A percentile compares a stretch with the other conserved stretches of the same genome.
Evolutionary conservation across 1,284 basidiomycete genomes (phyloP).

Genomic region (Takashimella tepidaria): DNA sequence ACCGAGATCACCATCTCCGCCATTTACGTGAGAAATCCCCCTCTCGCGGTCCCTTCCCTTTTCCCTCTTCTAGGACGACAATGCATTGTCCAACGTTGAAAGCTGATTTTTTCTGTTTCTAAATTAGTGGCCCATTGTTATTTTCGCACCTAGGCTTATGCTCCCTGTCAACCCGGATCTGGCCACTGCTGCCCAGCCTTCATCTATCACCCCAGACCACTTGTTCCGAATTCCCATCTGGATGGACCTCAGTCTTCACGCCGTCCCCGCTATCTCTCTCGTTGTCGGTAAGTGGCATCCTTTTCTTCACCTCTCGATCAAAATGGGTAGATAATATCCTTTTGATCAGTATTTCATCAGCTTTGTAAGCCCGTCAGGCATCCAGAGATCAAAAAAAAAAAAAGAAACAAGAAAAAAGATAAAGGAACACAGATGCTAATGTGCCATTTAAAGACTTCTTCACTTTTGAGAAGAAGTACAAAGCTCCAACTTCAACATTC

Average conservation of each 20-base stretch:
- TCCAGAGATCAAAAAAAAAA: no score
- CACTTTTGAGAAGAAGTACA: constrained; percentile 60
- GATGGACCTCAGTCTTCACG: constrained; percentile 61
- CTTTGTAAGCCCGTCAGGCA: no score
- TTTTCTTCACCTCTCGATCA: background rate
- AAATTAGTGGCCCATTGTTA: constrained; percentile 37
- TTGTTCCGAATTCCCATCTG: constrained; percentile 56
- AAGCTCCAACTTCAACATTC: constrained; percentile 48
- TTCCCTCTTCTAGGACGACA: no score
- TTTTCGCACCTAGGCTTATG: constrained; percentile 34
- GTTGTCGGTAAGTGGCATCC: constrained; percentile 45
- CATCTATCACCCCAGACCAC: constrained; percentile 42
- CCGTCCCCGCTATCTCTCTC: constrained; percentile 58
- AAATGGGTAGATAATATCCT: no score
- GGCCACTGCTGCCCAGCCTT: constrained; percentile 8
- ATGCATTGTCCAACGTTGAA: background rate
- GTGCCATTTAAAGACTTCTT: constrained; percentile 75
- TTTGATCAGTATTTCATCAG: no score
- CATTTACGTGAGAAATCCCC: constrained; percentile 62
- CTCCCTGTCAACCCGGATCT: constrained; percentile 28
- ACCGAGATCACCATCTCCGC: constrained; percentile 61
- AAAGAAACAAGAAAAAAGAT: no score
- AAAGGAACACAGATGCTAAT: no score
- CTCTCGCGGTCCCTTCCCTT: no score
- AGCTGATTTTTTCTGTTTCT: background rate